Conservation (phyloP, 2,329 filamentous ascomycete genomes). For the Aspergillus transmontanensis region DNA sequence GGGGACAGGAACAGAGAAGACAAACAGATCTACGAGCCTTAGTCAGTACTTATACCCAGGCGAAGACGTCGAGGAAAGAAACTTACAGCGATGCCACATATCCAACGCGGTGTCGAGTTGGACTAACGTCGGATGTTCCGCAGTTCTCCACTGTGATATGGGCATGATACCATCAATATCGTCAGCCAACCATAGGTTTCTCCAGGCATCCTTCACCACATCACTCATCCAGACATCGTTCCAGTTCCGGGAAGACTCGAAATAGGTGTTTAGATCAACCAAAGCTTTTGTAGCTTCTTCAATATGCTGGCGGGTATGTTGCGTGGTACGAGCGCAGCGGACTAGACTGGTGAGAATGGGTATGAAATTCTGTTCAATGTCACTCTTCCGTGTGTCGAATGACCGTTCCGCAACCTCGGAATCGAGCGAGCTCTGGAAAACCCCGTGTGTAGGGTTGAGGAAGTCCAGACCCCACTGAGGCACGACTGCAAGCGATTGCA, state of each 20-base stretch:
- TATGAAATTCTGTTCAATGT: slow-evolving; percentile 57
- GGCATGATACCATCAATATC: slow-evolving; percentile 44
- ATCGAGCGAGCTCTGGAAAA: slow-evolving; percentile 58
- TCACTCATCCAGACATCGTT: slow-evolving; percentile 52
- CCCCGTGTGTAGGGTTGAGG: slow-evolving; percentile 55
- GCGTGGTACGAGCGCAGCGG: slow-evolving; percentile 51
- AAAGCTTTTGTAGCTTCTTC: slow-evolving; percentile 52
- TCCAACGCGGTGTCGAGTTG: slow-evolving; percentile 42
- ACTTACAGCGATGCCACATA: slow-evolving; percentile 39
- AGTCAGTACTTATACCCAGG: not conserved
- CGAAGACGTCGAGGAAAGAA: not conserved
- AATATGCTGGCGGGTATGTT: slow-evolving; percentile 46
- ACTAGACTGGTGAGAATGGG: slow-evolving; percentile 55
- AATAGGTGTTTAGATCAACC: slow-evolving; percentile 53
- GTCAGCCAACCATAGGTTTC: slow-evolving; percentile 50
- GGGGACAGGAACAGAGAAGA: slow-evolving; percentile 60
- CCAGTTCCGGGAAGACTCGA: slow-evolving; percentile 52
- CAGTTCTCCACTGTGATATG: slow-evolving; percentile 40
- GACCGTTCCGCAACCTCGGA: slow-evolving; percentile 52
- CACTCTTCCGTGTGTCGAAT: slow-evolving; percentile 46
- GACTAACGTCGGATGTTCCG: slow-evolving; percentile 41
- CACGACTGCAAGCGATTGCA: slow-evolving; percentile 58
- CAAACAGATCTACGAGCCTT: slow-evolving; percentile 44
- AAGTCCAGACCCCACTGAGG: slow-evolving; percentile 59
- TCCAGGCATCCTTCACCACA: slow-evolving; percentile 49